A percentile compares a stretch with the other conserved stretches of the same genome.
phyloP scores from a whole-genome alignment of 1,284 basidiomycete genomes.

The Moesziomyces globuligerus region DNA sequence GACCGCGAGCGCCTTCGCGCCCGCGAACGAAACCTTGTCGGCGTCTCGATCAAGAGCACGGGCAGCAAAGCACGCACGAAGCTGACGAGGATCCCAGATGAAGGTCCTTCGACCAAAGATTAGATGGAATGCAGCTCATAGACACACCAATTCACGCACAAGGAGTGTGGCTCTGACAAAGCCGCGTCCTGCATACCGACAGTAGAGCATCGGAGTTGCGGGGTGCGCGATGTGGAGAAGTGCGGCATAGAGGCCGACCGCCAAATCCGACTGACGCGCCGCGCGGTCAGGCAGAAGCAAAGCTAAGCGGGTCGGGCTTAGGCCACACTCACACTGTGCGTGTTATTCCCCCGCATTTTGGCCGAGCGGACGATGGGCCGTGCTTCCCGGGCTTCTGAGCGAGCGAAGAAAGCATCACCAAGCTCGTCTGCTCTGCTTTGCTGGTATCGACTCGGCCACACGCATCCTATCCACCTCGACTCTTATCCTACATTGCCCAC shows the following conservation, averaged over 20 bases:
- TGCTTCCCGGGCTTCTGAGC: conserved; percentile 8
- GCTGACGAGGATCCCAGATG: not conserved
- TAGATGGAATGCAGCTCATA: not conserved
- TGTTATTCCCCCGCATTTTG: conserved; percentile 14
- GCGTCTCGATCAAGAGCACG: conserved; percentile 26
- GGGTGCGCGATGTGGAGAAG: not conserved
- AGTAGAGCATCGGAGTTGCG: too few relatives aligned
- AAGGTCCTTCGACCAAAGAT: not conserved
- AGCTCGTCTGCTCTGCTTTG: not conserved
- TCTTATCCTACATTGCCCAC: not conserved
- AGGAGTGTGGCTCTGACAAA: too few relatives aligned
- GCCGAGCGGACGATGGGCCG: conserved; percentile 4
- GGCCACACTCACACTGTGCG: not conserved
- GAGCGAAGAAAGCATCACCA: not conserved
- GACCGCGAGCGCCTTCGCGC: conserved; percentile 21
- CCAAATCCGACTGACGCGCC: conserved; percentile 16
- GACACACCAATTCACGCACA: too few relatives aligned
- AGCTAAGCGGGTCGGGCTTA: not conserved
- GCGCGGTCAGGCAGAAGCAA: not conserved
- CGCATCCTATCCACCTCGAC: not conserved
- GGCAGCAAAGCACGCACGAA: conserved; percentile 24
- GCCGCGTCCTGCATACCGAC: too few relatives aligned
- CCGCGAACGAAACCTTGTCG: conserved; percentile 19
- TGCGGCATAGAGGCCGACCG: conserved; percentile 10
- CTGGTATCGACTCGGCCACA: too few relatives aligned